These are phyloP conservation scores for Pilaira anomala DNA, from an alignment of 192 early-diverging fungal species.

Conservation along the genomic window DNA sequence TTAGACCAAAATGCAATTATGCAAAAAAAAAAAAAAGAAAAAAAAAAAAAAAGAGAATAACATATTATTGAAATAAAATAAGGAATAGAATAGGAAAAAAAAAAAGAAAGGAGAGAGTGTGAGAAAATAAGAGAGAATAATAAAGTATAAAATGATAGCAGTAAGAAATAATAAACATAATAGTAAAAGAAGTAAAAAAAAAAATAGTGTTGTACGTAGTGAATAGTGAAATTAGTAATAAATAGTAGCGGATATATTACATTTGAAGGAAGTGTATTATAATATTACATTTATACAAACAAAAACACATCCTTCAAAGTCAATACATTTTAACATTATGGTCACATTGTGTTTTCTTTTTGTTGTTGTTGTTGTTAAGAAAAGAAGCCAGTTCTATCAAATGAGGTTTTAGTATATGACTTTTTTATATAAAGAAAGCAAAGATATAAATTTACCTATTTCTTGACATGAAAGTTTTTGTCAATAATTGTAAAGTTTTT, in stretches of 20 bases:
- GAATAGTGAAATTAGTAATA: background rate
- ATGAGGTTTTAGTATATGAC: background rate
- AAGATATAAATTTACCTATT: conserved; percentile 35
- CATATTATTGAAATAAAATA: conserved; percentile 3
- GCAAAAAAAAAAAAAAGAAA: background rate
- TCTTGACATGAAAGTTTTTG: conserved; percentile 69
- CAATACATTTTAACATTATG: background rate
- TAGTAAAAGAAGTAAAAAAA: background rate
- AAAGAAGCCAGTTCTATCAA: conserved; percentile 24
- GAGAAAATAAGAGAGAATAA: background rate
- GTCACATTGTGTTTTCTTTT: background rate
- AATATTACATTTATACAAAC: background rate
- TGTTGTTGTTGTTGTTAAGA: conserved; percentile 21
- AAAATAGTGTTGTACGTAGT: background rate
- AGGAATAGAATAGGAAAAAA: background rate
- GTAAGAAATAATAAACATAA: background rate
- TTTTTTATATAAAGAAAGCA: background rate
- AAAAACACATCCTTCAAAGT: background rate
- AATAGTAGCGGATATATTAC: background rate
- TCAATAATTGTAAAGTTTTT: conserved; percentile 73
- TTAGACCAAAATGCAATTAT: too few species aligned
- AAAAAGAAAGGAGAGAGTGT: background rate
- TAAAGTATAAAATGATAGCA: background rate
- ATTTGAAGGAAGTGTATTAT: background rate
- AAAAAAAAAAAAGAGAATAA: background rate